These are phyloP conservation scores for Lachnellula occidentalis DNA, from an alignment of 2,329 filamentous ascomycete genomes.

Conservation along the genomic window DNA sequence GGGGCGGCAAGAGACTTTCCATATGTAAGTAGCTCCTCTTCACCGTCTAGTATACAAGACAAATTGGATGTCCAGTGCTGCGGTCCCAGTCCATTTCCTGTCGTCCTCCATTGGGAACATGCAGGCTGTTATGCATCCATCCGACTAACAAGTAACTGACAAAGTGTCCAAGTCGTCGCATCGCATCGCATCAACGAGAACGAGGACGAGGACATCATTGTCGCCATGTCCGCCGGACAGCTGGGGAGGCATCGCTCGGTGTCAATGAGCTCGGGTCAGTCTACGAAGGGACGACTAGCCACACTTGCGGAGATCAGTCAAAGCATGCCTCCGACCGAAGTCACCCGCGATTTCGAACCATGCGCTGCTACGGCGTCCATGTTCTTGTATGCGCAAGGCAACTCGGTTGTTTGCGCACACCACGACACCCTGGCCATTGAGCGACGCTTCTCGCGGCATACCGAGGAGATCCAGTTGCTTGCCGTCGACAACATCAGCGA, in stretches of 20 bases:
- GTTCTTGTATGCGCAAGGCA: slow-evolving; percentile 82
- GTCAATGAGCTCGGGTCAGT: slow-evolving; percentile 53
- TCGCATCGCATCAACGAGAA: slow-evolving; percentile 18
- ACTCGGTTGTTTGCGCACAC: slow-evolving; percentile 77
- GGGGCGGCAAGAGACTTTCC: slow-evolving; percentile 27
- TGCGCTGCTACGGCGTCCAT: slow-evolving; percentile 87
- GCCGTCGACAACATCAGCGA: slow-evolving; percentile 91
- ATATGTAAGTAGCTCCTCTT: slow-evolving; percentile 25
- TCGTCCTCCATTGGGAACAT: slow-evolving; percentile 19
- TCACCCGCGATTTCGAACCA: slow-evolving; percentile 65
- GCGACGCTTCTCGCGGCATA: slow-evolving; percentile 75
- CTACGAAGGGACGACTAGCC: slow-evolving; percentile 36
- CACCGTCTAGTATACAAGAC: slow-evolving; percentile 16
- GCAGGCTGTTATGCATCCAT: slow-evolving; percentile 20
- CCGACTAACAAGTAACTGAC: slow-evolving; percentile 22
- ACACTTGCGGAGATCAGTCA: slow-evolving; percentile 46
- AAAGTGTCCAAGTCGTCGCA: slow-evolving; percentile 16
- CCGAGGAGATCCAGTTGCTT: slow-evolving; percentile 76
- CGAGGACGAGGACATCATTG: slow-evolving; percentile 24
- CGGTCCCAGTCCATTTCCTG: slow-evolving; percentile 17
- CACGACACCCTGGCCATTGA: slow-evolving; percentile 91
- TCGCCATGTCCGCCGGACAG: slow-evolving; percentile 53
- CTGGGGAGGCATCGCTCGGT: slow-evolving; percentile 54
- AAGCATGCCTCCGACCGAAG: slow-evolving; percentile 42
- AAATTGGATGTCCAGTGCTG: slow-evolving; percentile 15